These are phyloP conservation scores for Acanthamoeba lenticulata DNA, from an alignment of 208 protist species.

Conservation along the genomic window DNA sequence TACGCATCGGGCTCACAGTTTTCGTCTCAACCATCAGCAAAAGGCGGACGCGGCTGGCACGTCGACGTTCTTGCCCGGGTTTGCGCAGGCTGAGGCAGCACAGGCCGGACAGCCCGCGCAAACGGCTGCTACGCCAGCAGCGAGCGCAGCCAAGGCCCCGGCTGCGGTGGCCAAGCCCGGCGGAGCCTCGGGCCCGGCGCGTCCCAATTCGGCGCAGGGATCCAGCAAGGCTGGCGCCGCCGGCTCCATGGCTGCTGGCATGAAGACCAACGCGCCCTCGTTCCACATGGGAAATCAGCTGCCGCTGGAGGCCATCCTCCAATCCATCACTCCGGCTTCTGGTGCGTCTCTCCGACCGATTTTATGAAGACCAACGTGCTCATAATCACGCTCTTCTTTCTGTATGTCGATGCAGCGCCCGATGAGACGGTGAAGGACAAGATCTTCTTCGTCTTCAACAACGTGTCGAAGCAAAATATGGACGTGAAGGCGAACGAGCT, in stretches of 20 bases:
- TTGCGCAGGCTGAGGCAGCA: constrained; percentile 23
- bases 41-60: constrained; percentile 25
- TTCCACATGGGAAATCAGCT: constrained; percentile 58
- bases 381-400: not conserved
- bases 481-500: constrained; percentile 84
- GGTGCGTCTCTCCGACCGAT: constrained; percentile 10
- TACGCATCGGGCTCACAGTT: not conserved
- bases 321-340: constrained; percentile 37
- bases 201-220: not conserved
- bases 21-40: not conserved
- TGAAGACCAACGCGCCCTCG: constrained; percentile 2
- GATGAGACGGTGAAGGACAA: constrained; percentile 85
- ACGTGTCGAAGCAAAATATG: constrained; percentile 87
- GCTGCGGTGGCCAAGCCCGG: not conserved
- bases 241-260: not conserved
- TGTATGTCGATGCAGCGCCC: constrained; percentile 38
- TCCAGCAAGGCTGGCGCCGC: not conserved
- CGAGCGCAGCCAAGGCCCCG: not conserved
- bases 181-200: not conserved
- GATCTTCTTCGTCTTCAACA: constrained; percentile 93
- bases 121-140: not conserved
- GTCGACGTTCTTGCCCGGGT: constrained; percentile 28
- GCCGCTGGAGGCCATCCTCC: constrained; percentile 47
- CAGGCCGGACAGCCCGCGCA: not conserved
- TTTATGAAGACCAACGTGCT: not conserved